Conservation (phyloP, 139 green algal species). For the Picochlorum sp. region DNA sequence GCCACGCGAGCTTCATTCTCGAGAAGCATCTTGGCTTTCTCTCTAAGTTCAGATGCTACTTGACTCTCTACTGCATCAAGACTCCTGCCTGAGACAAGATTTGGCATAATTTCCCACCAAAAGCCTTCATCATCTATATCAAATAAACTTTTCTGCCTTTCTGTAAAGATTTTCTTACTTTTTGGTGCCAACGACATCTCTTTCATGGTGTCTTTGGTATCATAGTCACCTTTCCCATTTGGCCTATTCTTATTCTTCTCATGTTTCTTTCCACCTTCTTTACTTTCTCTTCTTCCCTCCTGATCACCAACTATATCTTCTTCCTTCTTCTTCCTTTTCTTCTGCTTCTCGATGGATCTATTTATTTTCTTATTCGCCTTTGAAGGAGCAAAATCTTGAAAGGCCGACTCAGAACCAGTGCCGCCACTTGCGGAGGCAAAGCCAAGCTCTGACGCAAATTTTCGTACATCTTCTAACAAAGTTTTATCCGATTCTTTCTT, state of each 20-base stretch:
- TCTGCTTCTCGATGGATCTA: not conserved
- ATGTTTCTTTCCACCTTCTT: not conserved
- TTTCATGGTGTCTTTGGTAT: no score
- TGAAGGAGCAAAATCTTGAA: constrained; percentile 61
- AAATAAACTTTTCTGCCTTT: not conserved
- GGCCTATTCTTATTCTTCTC: not conserved
- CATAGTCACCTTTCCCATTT: not conserved
- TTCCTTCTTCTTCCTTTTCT: not conserved
- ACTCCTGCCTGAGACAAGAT: not conserved
- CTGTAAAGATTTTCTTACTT: not conserved
- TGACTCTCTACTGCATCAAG: not conserved
- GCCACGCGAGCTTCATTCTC: not conserved
- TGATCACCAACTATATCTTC: not conserved
- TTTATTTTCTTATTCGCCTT: constrained; percentile 21
- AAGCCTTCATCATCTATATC: not conserved
- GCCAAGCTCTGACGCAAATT: constrained; percentile 6
- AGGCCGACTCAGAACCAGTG: constrained; percentile 22
- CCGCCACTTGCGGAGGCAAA: not conserved
- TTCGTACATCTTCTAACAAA: constrained; percentile 9
- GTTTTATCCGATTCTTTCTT: no score
- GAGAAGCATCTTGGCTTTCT: not conserved
- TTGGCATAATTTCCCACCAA: not conserved
- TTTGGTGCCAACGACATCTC: not conserved
- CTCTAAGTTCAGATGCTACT: not conserved
- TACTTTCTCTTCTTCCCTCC: not conserved